phyloP scores from a whole-genome alignment of 2,329 filamentous ascomycete genomes.

The Stromatinia cepivora region DNA sequence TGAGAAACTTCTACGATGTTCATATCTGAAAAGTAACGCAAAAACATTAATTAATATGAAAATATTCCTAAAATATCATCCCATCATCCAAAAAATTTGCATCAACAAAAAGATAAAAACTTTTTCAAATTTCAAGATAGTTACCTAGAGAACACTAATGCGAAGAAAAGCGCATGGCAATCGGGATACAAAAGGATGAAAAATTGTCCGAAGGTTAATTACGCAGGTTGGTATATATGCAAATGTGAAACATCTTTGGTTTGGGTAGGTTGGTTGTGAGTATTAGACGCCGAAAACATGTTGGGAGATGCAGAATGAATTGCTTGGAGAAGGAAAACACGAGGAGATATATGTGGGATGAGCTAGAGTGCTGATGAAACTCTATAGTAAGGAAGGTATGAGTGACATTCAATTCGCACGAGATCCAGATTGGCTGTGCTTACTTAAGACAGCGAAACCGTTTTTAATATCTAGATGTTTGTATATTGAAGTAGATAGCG shows the following conservation, averaged over 20 bases:
- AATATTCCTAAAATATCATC: background rate
- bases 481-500: background rate
- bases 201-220: background rate
- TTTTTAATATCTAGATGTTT: background rate
- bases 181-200: background rate
- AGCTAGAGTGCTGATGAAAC: background rate
- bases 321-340: background rate
- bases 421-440: background rate
- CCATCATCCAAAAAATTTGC: background rate
- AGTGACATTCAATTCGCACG: background rate
- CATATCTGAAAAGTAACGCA: background rate
- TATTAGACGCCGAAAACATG: background rate
- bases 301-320: slow-evolving; percentile 3
- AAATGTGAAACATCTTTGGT: background rate
- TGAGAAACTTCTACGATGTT: background rate
- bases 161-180: slow-evolving; percentile 4
- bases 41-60: background rate
- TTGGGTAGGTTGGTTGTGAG: background rate
- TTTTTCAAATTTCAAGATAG: background rate
- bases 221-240: background rate
- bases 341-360: background rate
- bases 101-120: background rate
- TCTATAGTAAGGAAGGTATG: background rate
- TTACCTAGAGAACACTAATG: background rate
- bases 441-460: slow-evolving; percentile 3